Evolutionary conservation across 176 grass and related monocot genomes (phyloP), one percentile per base, ranked within the genome.

Genomic region (Puya raimondii): DNA sequence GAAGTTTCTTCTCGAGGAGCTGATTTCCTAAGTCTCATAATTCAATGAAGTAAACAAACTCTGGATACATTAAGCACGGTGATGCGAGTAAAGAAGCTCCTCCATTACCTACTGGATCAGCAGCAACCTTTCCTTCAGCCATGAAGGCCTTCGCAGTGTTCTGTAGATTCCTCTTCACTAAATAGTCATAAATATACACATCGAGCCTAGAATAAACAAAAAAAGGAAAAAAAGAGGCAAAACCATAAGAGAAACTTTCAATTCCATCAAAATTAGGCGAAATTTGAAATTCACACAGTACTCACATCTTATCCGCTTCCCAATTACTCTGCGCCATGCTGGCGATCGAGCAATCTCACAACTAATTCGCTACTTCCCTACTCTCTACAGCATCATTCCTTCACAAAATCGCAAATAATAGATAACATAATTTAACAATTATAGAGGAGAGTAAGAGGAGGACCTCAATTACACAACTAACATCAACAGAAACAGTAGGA

Each of bases 261-360:
- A 18, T 9, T 61, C 56, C 14, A 61, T 61, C 56, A 61, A 61
- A 16, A 61, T 61, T 22, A 61, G 56, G 56, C 17, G 10, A 61
- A 61, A 18, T 61, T 59, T 18, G 7, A 58, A 66, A 76, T 49
- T 27, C 12, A 13, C 47, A 15, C 49, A 49, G 48, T 15, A 33
- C 85, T 86, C 69, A 96, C 92, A 96, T 96, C 83, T 96, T 91
- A 91, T 96, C 92, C 26, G 92, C 92, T 76, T 96, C 92, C 92
- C 92, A 96, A 63, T 96, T 91, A 80, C 86, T 96, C 81, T 91
- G 92, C 75, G 92, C 92, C 92, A 96, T 96, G 33, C 72, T 87
- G 71, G 71, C 51, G 72, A 23, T 18, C 66, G 21, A 61, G 17
- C 56, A 10, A 61, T 61, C 56, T 61, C 17, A 61, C 56, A 16